phyloP scores from a whole-genome alignment of 106 monocot genomes.

The Dioscorea dumetorum region DNA sequence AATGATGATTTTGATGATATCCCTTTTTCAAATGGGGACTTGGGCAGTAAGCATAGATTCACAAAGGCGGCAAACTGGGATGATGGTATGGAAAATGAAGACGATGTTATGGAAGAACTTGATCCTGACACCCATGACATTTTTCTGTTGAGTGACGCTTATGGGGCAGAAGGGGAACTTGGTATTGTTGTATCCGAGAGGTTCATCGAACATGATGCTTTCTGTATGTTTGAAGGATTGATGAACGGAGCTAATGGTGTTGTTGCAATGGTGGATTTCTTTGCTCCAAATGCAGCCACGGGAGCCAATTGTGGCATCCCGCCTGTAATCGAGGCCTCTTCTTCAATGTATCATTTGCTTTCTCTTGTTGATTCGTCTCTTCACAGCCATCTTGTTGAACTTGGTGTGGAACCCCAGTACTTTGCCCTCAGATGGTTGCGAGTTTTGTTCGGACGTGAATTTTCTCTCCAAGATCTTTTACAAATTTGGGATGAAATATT shows the following conservation, averaged over 20 bases:
- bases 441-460: constrained; percentile 79
- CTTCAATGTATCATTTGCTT: constrained; percentile 65
- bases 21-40: constrained; percentile 31
- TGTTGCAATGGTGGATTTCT: constrained; percentile 72
- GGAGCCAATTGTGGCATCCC: constrained; percentile 41
- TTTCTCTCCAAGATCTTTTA: constrained; percentile 58
- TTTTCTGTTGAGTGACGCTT: constrained; percentile 65
- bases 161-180: constrained; percentile 80
- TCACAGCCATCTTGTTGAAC: constrained; percentile 57
- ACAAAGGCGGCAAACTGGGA: constrained; percentile 26
- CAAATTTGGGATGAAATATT: constrained; percentile 83
- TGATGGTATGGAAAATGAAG: background rate
- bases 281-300: constrained; percentile 24
- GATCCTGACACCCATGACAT: constrained; percentile 55
- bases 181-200: constrained; percentile 76
- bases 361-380: constrained; percentile 53
- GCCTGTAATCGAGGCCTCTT: constrained; percentile 74
- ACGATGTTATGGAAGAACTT: constrained; percentile 28
- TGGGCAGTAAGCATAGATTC: constrained; percentile 29
- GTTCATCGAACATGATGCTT: constrained; percentile 86
- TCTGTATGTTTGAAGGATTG: constrained; percentile 63
- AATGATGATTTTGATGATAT: constrained; percentile 65
- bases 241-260: constrained; percentile 59
- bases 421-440: constrained; percentile 79
- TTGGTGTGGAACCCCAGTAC: constrained; percentile 86